Evolutionary conservation across 768 basidiomycete genomes (phyloP).

Genomic region (Leccinum subgranulosum): DNA sequence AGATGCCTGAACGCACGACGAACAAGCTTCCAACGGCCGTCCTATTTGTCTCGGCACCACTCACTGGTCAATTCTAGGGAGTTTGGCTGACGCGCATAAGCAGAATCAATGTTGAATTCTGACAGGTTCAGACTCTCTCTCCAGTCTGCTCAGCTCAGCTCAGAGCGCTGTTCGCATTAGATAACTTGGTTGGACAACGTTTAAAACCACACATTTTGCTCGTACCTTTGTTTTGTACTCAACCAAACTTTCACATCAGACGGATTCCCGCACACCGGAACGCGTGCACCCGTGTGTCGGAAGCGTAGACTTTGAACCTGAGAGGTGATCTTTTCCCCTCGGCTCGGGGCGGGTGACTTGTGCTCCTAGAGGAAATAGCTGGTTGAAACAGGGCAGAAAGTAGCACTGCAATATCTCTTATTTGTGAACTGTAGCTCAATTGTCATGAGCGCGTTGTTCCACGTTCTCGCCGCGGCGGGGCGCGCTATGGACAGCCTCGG

Average conservation of each 20-base stretch:
- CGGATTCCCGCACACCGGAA: not conserved
- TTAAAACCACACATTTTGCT: not conserved
- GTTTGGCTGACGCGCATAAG: not conserved
- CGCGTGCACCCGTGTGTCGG: not conserved
- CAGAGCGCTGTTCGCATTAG: not conserved
- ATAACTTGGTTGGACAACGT: not conserved
- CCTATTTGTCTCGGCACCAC: not conserved
- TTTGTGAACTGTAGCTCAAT: not conserved
- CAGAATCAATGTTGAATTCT: not conserved
- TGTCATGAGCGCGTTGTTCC: not conserved
- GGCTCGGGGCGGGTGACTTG: not conserved
- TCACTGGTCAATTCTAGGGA: too few species aligned
- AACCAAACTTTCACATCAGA: not conserved
- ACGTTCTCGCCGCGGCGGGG: not conserved
- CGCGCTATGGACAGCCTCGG: not conserved
- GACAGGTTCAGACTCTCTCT: not conserved
- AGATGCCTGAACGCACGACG: not conserved
- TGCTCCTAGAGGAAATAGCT: not conserved
- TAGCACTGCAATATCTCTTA: not conserved
- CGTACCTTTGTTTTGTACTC: not conserved
- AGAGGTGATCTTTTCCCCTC: not conserved
- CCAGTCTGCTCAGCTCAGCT: too few species aligned
- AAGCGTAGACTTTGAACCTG: not conserved
- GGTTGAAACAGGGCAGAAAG: not conserved
- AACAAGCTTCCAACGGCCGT: not conserved